These are phyloP conservation scores for Colletotrichum tabaci DNA, from an alignment of 2,329 filamentous ascomycete genomes.

Conservation along the genomic window DNA sequence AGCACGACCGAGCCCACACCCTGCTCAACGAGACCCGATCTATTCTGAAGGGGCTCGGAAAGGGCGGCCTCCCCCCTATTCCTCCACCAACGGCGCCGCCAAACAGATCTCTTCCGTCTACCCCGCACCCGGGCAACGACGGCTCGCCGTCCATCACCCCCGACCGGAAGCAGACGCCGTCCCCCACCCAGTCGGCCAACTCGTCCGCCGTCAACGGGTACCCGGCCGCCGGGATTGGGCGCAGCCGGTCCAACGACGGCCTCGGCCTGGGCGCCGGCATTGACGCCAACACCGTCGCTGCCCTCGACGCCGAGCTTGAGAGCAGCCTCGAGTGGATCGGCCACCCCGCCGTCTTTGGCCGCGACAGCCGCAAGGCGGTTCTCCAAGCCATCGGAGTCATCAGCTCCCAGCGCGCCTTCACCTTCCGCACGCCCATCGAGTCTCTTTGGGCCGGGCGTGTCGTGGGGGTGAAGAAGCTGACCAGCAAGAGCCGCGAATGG, in stretches of 20 bases:
- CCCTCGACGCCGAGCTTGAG: constrained; percentile 92
- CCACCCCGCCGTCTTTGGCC: constrained; percentile 93
- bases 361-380: constrained; percentile 95
- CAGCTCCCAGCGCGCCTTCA: constrained; percentile 92
- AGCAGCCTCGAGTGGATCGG: constrained; percentile 96
- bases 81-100: constrained; percentile 69
- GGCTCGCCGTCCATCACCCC: constrained; percentile 61
- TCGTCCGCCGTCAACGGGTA: constrained; percentile 67
- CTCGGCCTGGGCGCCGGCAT: constrained; percentile 81
- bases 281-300: constrained; percentile 84
- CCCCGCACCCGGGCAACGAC: constrained; percentile 60
- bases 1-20: constrained; percentile 94
- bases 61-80: constrained; percentile 92
- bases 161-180: constrained; percentile 58
- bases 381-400: constrained; percentile 97
- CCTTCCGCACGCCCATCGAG: constrained; percentile 92
- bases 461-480: constrained; percentile 83
- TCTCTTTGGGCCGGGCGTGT: constrained; percentile 90
- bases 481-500: constrained; percentile 91
- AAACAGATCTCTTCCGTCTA: constrained; percentile 58
- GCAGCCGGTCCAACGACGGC: constrained; percentile 69
- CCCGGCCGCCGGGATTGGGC: constrained; percentile 58
- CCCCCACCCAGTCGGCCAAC: constrained; percentile 60
- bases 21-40: constrained; percentile 93
- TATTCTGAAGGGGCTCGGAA: constrained; percentile 95